A percentile compares a stretch with the other conserved stretches of the same genome.
Evolutionary conservation across 1,284 basidiomycete species (phyloP).

Genomic region (Leccinum griseonigrum): DNA sequence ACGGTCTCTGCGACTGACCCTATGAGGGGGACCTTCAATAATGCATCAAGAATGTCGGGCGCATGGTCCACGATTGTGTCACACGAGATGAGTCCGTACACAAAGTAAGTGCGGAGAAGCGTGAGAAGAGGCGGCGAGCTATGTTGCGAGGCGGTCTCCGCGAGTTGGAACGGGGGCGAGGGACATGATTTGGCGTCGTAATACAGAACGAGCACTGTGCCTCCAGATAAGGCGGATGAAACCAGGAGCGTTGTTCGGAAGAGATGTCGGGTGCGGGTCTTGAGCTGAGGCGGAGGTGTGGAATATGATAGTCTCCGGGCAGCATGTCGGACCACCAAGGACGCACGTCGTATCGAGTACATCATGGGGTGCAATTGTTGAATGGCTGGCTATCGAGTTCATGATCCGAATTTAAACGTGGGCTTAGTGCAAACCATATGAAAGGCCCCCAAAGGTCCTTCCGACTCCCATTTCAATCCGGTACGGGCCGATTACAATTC

Average conservation of each 20-base stretch:
- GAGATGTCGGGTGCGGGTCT: slow-evolving; percentile 2
- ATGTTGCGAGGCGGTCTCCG: background rate
- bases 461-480: slow-evolving; percentile 2
- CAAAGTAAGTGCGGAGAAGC: slow-evolving; percentile 70
- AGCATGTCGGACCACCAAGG: background rate
- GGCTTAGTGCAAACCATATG: background rate
- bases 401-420: background rate
- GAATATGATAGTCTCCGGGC: slow-evolving; percentile 1
- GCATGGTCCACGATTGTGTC: slow-evolving; percentile 78
- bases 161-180: slow-evolving; percentile 20
- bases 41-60: slow-evolving; percentile 62
- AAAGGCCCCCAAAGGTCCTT: slow-evolving; percentile 16
- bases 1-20: slow-evolving; percentile 65
- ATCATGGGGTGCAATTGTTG: slow-evolving; percentile 4
- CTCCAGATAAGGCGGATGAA: slow-evolving; percentile 20
- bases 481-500: background rate
- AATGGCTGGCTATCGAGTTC: background rate
- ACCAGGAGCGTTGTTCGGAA: slow-evolving; percentile 19
- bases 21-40: slow-evolving; percentile 67
- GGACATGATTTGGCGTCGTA: slow-evolving; percentile 29
- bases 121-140: slow-evolving; percentile 16
- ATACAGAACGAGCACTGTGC: slow-evolving; percentile 20
- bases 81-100: slow-evolving; percentile 79
- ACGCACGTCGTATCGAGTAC: slow-evolving; percentile 15
- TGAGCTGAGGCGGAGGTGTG: background rate